phyloP scores from a whole-genome alignment of 2,329 filamentous ascomycete species.

The Fusarium sp. region DNA sequence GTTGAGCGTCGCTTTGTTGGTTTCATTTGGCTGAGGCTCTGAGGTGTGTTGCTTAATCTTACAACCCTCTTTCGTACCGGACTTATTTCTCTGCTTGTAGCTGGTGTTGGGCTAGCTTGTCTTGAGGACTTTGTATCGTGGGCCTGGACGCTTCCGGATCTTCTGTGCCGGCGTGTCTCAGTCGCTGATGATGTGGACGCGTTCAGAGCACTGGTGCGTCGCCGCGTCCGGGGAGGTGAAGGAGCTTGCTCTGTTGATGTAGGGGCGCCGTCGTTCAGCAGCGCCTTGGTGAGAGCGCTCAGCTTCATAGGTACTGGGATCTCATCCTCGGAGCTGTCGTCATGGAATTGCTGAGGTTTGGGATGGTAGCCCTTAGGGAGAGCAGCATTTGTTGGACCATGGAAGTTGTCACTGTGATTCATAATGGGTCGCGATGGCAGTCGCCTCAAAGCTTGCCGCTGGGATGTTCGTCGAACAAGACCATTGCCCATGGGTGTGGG shows the following conservation, averaged over 20 bases:
- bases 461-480: constrained; percentile 62
- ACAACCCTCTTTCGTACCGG: constrained; percentile 67
- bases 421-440: constrained; percentile 58
- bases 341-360: constrained; percentile 60
- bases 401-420: constrained; percentile 58
- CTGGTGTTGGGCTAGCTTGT: constrained; percentile 54
- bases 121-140: constrained; percentile 51
- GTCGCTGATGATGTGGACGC: constrained; percentile 54
- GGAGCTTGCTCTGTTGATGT: constrained; percentile 52
- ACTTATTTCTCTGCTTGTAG: constrained; percentile 58
- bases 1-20: constrained; percentile 59
- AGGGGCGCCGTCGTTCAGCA: constrained; percentile 73
- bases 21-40: constrained; percentile 53
- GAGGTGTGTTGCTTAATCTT: constrained; percentile 63
- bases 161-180: constrained; percentile 57
- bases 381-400: constrained; percentile 44
- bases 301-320: constrained; percentile 92
- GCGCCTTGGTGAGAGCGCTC: constrained; percentile 88
- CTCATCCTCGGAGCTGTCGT: constrained; percentile 95
- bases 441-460: constrained; percentile 64
- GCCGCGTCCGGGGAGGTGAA: constrained; percentile 59
- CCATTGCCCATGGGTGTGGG: constrained; percentile 65
- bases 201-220: constrained; percentile 59
- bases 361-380: constrained; percentile 49
- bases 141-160: constrained; percentile 59